These are phyloP conservation scores for Hanseniaspora gamundiae DNA, from an alignment of 1,139 yeast genomes.

Conservation along the genomic window DNA sequence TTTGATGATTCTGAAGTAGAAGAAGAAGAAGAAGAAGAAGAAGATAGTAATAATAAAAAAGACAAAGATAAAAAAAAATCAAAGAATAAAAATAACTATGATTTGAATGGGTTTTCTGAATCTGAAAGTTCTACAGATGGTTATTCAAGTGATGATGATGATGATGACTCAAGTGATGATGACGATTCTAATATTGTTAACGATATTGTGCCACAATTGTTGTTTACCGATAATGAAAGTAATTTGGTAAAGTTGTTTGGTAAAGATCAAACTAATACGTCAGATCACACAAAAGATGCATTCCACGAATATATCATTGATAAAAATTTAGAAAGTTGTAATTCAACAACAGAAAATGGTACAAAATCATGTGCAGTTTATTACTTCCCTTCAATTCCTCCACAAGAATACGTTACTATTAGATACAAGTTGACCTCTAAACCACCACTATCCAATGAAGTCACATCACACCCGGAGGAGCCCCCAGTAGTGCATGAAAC, in stretches of 20 bases:
- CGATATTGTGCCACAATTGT: slow-evolving; percentile 52
- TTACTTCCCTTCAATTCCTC: slow-evolving; percentile 68
- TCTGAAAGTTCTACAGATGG: no score
- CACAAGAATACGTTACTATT: slow-evolving; percentile 81
- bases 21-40: not conserved
- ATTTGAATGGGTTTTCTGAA: no score
- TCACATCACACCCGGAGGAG: not conserved
- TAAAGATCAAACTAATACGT: slow-evolving; percentile 40
- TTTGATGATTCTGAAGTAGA: slow-evolving; percentile 6
- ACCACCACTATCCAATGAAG: not conserved
- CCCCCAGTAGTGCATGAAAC: not conserved
- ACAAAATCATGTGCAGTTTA: slow-evolving; percentile 78
- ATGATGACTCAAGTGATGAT: slow-evolving; percentile 11
- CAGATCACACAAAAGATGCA: slow-evolving; percentile 69
- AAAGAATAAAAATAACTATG: not conserved
- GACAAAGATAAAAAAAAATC: not conserved
- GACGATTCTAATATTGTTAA: slow-evolving; percentile 41
- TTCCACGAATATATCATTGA: slow-evolving; percentile 76
- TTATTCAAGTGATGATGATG: slow-evolving; percentile 4
- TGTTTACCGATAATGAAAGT: slow-evolving; percentile 87
- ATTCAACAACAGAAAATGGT: slow-evolving; percentile 50
- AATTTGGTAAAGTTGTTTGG: slow-evolving; percentile 57
- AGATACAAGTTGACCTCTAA: slow-evolving; percentile 54
- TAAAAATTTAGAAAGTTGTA: slow-evolving; percentile 45
- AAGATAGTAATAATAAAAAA: not conserved